These are phyloP conservation scores for Acacia acuminata DNA, from an alignment of 306 rosid genomes.

Conservation along the genomic window DNA sequence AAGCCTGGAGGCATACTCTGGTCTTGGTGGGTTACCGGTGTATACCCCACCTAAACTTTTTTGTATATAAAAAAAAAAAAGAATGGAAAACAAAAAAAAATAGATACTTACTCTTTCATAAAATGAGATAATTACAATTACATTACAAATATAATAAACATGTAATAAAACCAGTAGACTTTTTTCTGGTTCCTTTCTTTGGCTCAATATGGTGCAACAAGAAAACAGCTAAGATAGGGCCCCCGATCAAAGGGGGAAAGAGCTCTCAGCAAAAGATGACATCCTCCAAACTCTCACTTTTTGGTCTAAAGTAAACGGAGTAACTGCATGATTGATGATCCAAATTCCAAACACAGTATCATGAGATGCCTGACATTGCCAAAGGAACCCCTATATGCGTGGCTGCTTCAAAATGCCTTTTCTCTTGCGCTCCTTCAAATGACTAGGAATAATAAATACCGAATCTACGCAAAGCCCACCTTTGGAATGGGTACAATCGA, in stretches of 20 bases:
- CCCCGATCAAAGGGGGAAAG: neutral
- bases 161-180: neutral
- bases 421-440: conserved; percentile 55
- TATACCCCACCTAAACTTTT: no score
- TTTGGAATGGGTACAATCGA: conserved; percentile 93
- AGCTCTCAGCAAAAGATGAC: conserved; percentile 23
- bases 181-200: neutral
- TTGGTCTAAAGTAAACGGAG: conserved; percentile 27
- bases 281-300: conserved; percentile 33
- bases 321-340: conserved; percentile 43
- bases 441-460: conserved; percentile 77
- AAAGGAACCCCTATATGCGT: conserved; percentile 25
- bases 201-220: neutral
- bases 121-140: neutral
- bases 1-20: no score
- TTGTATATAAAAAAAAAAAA: no score
- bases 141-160: neutral
- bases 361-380: conserved; percentile 33
- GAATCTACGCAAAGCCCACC: conserved; percentile 97
- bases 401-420: conserved; percentile 52
- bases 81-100: neutral
- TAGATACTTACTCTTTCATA: neutral
- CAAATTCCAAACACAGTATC: conserved; percentile 35
- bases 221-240: conserved; percentile 33
- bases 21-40: no score